Conservation (phyloP, 495 filamentous ascomycete species). For the Xylaria grammica region DNA sequence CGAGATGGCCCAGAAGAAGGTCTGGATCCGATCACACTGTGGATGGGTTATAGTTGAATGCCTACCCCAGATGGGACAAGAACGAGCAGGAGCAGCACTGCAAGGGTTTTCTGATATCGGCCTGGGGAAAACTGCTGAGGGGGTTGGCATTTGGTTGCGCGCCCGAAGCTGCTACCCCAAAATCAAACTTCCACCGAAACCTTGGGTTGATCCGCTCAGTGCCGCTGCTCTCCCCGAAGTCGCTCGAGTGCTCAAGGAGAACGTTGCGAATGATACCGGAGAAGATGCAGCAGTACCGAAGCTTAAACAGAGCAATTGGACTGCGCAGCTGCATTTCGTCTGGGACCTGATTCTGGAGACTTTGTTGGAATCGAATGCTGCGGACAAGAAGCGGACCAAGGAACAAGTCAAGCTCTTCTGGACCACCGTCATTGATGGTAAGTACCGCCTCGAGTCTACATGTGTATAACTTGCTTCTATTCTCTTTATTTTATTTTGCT, state of each 20-base stretch:
- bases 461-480: not conserved
- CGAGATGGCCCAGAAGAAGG: slow-evolving; percentile 66
- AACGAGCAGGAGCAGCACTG: slow-evolving; percentile 65
- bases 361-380: slow-evolving; percentile 46
- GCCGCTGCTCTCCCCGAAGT: slow-evolving; percentile 65
- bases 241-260: slow-evolving; percentile 79
- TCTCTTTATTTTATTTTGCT: slow-evolving; percentile 9
- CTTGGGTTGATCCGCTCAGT: slow-evolving; percentile 81
- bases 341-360: slow-evolving; percentile 77
- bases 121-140: slow-evolving; percentile 78
- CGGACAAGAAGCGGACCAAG: slow-evolving; percentile 36
- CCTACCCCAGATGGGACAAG: slow-evolving; percentile 52
- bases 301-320: slow-evolving; percentile 67
- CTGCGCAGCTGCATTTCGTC: slow-evolving; percentile 80
- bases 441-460: slow-evolving; percentile 41
- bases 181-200: slow-evolving; percentile 65
- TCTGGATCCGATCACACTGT: slow-evolving; percentile 88
- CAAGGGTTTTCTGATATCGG: slow-evolving; percentile 65
- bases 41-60: slow-evolving; percentile 70
- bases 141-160: slow-evolving; percentile 84
- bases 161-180: slow-evolving; percentile 67
- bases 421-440: slow-evolving; percentile 86
- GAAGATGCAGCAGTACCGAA: slow-evolving; percentile 49
- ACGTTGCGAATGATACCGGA: slow-evolving; percentile 57
- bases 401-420: slow-evolving; percentile 78